These are phyloP conservation scores for Penicillium robsamsonii DNA, from an alignment of 495 filamentous ascomycete genomes.

Conservation along the genomic window DNA sequence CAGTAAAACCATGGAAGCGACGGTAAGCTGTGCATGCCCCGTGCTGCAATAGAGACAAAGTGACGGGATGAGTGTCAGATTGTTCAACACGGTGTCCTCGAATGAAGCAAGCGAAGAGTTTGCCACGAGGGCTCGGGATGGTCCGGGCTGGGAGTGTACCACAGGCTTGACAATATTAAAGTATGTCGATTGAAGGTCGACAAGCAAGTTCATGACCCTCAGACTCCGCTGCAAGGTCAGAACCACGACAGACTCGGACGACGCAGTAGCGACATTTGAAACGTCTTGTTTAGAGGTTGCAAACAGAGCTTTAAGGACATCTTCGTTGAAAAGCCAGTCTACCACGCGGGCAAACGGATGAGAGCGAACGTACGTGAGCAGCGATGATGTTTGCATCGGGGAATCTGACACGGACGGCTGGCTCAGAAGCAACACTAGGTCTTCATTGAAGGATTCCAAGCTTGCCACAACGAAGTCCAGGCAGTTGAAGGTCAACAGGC, in stretches of 20 bases:
- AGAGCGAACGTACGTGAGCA: conserved; percentile 73
- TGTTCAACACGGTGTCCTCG: conserved; percentile 85
- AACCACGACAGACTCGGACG: conserved; percentile 71
- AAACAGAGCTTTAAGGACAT: conserved; percentile 76
- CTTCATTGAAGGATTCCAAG: conserved; percentile 84
- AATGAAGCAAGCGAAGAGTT: conserved; percentile 78
- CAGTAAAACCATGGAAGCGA: conserved; percentile 74
- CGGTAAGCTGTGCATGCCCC: conserved; percentile 69
- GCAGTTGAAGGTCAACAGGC: conserved; percentile 70
- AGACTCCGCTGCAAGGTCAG: conserved; percentile 70
- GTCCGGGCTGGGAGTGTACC: conserved; percentile 56
- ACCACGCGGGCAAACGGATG: conserved; percentile 91
- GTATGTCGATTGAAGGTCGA: conserved; percentile 89
- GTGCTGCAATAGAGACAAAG: conserved; percentile 82
- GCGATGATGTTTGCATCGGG: conserved; percentile 64
- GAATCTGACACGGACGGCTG: conserved; percentile 69
- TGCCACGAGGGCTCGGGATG: conserved; percentile 50
- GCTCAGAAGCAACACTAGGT: conserved; percentile 78
- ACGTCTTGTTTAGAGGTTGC: conserved; percentile 70
- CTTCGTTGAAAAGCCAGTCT: conserved; percentile 97
- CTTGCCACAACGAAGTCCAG: conserved; percentile 74
- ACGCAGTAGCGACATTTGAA: conserved; percentile 60
- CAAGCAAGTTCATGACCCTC: conserved; percentile 72
- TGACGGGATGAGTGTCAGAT: conserved; percentile 70
- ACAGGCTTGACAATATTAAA: conserved; percentile 78